Percentiles rank a stretch among this genome's conserved stretches.
Conservation (phyloP, 129 eudicot genomes). For the Solidago caesia region DNA sequence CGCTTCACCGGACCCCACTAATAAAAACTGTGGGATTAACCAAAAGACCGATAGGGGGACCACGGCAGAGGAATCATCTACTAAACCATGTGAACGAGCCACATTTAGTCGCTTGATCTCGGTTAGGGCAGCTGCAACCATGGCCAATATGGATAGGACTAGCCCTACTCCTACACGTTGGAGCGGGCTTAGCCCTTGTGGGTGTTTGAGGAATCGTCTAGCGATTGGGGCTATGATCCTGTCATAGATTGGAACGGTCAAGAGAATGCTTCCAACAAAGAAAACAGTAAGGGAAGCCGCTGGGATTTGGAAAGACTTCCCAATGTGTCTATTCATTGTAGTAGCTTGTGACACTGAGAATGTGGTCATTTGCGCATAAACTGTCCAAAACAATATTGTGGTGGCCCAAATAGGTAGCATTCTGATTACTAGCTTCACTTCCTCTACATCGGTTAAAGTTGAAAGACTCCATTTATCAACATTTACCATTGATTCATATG, state of each 20-base stretch:
- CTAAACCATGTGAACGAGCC: constrained; percentile 47
- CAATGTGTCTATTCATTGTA: constrained; percentile 73
- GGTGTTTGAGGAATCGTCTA: constrained; percentile 41
- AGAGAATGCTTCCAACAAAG: constrained; percentile 64
- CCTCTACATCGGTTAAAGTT: constrained; percentile 79
- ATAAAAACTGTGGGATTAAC: constrained; percentile 69
- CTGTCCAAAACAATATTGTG: constrained; percentile 69
- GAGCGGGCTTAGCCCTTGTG: constrained; percentile 68
- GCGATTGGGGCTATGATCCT: constrained; percentile 54
- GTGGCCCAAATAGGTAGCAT: constrained; percentile 93
- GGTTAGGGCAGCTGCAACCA: constrained; percentile 59
- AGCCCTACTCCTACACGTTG: constrained; percentile 67
- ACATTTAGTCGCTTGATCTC: constrained; percentile 58
- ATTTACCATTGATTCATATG: constrained; percentile 4
- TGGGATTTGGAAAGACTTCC: constrained; percentile 65
- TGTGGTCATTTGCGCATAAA: constrained; percentile 90
- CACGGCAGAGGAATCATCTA: constrained; percentile 25
- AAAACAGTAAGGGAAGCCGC: constrained; percentile 79
- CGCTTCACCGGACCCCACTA: constrained; percentile 88
- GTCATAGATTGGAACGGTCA: constrained; percentile 68
- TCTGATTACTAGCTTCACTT: constrained; percentile 64
- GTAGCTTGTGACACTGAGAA: constrained; percentile 79
- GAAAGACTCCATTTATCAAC: constrained; percentile 63
- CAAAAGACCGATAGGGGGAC: constrained; percentile 65
- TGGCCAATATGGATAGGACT: constrained; percentile 52